phyloP scores from a whole-genome alignment of 371 early-diverging fungal genomes.

The Apophysomyces variabilis region DNA sequence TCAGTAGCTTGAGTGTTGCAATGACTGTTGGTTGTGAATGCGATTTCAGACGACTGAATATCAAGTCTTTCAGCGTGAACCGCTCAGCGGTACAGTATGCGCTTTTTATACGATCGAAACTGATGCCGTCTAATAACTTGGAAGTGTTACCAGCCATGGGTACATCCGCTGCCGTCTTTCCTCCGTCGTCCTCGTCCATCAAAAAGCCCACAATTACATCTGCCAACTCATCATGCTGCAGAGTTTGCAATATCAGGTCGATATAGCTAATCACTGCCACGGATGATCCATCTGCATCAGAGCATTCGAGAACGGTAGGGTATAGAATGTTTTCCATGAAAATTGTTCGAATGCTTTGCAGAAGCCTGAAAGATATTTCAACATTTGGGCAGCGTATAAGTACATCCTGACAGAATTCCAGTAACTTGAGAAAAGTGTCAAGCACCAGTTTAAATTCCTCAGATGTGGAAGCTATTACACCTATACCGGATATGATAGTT shows the following conservation, averaged over 20 bases:
- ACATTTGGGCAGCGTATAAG: constrained; percentile 78
- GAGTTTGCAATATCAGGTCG: constrained; percentile 75
- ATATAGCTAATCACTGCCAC: constrained; percentile 91
- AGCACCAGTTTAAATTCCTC: constrained; percentile 74
- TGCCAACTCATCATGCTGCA: constrained; percentile 78
- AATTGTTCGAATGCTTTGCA: constrained; percentile 70
- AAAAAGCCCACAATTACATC: constrained; percentile 77
- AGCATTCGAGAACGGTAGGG: constrained; percentile 84
- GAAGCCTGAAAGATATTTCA: constrained; percentile 66
- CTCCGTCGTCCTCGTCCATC: constrained; percentile 66
- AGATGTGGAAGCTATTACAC: constrained; percentile 59
- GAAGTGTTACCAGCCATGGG: background rate
- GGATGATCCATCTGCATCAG: constrained; percentile 91
- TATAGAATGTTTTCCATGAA: constrained; percentile 88
- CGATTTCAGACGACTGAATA: constrained; percentile 76
- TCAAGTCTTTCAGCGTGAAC: constrained; percentile 79
- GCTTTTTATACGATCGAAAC: constrained; percentile 19
- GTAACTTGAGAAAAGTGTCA: constrained; percentile 76
- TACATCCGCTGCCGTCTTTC: constrained; percentile 5
- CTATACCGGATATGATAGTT: constrained; percentile 29
- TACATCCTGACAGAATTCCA: constrained; percentile 87
- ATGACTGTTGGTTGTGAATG: constrained; percentile 78
- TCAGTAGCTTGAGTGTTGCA: constrained; percentile 81
- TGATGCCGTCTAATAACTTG: constrained; percentile 20
- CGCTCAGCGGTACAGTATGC: constrained; percentile 58